Conservation (phyloP, 2,329 filamentous ascomycete species). For the Microsporum ferrugineum region DNA sequence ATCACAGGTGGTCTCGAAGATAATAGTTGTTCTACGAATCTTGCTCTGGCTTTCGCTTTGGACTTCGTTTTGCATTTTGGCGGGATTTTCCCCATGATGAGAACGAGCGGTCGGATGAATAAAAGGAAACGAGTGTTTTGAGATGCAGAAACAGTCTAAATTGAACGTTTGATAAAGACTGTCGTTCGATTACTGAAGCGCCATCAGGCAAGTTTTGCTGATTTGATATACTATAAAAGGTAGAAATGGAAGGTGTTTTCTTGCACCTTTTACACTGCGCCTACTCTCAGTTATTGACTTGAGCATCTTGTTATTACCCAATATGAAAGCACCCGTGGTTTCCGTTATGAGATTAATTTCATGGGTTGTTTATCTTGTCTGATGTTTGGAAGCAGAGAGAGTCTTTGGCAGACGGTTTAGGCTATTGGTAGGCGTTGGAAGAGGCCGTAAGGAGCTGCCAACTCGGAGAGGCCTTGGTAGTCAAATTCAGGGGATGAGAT, state of each 20-base stretch:
- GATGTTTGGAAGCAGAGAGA: too few relatives aligned
- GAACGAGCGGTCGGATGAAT: background rate
- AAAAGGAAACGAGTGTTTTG: background rate
- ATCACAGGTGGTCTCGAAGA: background rate
- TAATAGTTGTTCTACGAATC: background rate
- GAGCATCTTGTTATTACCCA: background rate
- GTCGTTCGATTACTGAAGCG: too few relatives aligned
- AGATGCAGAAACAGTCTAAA: background rate
- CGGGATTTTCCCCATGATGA: background rate
- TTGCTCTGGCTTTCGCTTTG: background rate
- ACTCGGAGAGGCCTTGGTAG: too few relatives aligned
- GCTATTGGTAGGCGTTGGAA: too few relatives aligned
- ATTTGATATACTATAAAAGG: background rate
- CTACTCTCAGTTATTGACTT: background rate
- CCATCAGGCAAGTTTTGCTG: background rate
- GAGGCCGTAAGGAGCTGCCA: too few relatives aligned
- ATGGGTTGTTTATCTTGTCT: too few relatives aligned
- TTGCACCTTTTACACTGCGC: background rate
- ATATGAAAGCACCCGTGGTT: background rate
- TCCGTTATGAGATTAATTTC: too few relatives aligned
- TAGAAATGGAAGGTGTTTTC: background rate
- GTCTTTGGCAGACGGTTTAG: too few relatives aligned
- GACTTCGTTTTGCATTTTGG: background rate
- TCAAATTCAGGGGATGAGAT: too few relatives aligned
- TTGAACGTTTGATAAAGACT: background rate